These are phyloP conservation scores for Ophiostoma piceae DNA, from an alignment of 2,329 filamentous ascomycete genomes.

Conservation along the genomic window DNA sequence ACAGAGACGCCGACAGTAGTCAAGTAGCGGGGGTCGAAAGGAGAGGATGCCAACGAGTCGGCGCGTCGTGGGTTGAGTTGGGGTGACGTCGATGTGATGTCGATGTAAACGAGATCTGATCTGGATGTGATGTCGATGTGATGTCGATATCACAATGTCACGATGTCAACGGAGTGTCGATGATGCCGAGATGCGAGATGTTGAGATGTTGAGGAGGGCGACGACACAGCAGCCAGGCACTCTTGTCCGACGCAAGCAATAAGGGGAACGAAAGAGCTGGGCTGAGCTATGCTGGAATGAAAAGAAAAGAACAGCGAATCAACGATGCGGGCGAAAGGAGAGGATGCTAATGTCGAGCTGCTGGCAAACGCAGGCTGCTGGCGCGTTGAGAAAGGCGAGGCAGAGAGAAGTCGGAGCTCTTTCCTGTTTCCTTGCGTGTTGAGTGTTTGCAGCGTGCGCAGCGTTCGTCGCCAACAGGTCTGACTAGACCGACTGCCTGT, in stretches of 20 bases:
- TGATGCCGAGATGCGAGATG: no score
- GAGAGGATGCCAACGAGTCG: slow-evolving; percentile 1
- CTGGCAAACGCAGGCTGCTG: slow-evolving; percentile 16
- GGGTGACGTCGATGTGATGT: background rate
- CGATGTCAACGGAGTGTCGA: background rate
- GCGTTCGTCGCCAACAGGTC: slow-evolving; percentile 8
- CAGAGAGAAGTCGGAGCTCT: slow-evolving; percentile 3
- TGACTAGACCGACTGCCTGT: background rate
- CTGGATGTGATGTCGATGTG: background rate
- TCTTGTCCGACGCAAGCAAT: slow-evolving; percentile 3
- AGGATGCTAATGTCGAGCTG: slow-evolving; percentile 10
- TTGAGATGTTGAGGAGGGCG: slow-evolving; percentile 3
- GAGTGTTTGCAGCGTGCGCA: slow-evolving; percentile 2
- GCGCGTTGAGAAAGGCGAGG: slow-evolving; percentile 3
- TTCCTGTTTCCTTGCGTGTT: background rate
- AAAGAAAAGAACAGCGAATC: background rate
- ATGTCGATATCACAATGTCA: background rate
- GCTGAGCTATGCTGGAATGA: background rate
- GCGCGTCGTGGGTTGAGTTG: background rate
- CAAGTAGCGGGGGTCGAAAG: background rate
- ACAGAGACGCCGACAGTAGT: background rate
- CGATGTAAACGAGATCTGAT: background rate
- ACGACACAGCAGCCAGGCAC: slow-evolving; percentile 10
- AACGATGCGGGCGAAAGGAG: background rate
- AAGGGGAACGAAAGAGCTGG: background rate